Evolutionary conservation across 495 filamentous ascomycete species (phyloP).

Genomic region (Sphaerosporella brunnea): DNA sequence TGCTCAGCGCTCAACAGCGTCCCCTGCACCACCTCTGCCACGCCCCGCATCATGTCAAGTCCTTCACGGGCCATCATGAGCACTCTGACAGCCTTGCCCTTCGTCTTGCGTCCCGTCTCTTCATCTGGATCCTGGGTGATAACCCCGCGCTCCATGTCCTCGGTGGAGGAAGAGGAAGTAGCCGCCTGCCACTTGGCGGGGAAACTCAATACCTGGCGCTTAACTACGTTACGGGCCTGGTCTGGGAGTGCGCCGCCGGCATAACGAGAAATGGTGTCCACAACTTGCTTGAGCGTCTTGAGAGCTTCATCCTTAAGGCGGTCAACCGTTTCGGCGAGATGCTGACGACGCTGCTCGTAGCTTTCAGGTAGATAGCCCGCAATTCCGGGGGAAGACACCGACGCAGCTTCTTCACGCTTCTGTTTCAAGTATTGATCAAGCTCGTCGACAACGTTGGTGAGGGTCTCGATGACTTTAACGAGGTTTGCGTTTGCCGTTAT

Average conservation of each 20-base stretch:
- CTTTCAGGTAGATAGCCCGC: conserved; percentile 13
- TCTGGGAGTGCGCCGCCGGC: conserved; percentile 71
- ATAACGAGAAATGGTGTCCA: conserved; percentile 63
- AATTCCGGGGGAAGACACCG: conserved; percentile 10
- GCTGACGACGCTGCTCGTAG: conserved; percentile 26
- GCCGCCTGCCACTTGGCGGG: conserved; percentile 56
- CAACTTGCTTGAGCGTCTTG: conserved; percentile 54
- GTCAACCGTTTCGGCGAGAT: conserved; percentile 31
- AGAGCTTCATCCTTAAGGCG: conserved; percentile 55
- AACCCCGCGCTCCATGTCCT: conserved; percentile 19
- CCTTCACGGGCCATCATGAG: conserved; percentile 71
- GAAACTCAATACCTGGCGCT: conserved; percentile 53
- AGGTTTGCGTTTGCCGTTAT: conserved; percentile 59
- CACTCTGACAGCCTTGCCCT: conserved; percentile 36
- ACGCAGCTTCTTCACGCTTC: conserved; percentile 14
- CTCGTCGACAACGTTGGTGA: conserved; percentile 55
- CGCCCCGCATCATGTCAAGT: conserved; percentile 74
- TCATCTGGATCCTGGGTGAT: conserved; percentile 17
- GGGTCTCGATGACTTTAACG: conserved; percentile 44
- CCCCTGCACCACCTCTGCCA: conserved; percentile 61
- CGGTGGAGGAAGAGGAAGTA: conserved; percentile 18
- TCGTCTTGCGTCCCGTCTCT: conserved; percentile 28
- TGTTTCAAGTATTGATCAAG: conserved; percentile 39
- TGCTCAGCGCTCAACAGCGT: conserved; percentile 71
- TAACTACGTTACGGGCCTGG: conserved; percentile 60